Evolutionary conservation across 1,284 basidiomycete species (phyloP).

Genomic region (Ganoderma multipileum): DNA sequence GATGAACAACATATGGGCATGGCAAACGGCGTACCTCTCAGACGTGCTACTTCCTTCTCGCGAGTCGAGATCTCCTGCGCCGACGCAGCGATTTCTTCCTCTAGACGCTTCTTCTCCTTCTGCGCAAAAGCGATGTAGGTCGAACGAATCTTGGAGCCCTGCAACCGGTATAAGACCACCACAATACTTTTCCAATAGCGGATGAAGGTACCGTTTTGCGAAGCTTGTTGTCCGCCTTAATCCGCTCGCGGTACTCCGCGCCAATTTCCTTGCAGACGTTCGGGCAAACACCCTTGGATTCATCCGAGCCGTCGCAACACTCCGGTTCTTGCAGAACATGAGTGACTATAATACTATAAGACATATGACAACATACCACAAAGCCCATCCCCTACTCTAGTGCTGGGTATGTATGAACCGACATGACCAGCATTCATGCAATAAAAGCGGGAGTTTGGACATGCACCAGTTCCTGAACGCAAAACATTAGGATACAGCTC

Average conservation of each 20-base stretch:
- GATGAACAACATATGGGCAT: background rate
- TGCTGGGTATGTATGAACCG: slow-evolving; percentile 79
- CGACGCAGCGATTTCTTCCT: slow-evolving; percentile 62
- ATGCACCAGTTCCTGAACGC: slow-evolving; percentile 83
- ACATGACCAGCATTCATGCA: slow-evolving; percentile 92
- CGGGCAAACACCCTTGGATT: slow-evolving; percentile 79
- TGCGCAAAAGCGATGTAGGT: slow-evolving; percentile 88
- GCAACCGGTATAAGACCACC: slow-evolving; percentile 4
- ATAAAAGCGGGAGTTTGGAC: slow-evolving; percentile 81
- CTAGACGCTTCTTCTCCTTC: slow-evolving; percentile 86
- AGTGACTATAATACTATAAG: background rate
- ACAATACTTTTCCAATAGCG: background rate
- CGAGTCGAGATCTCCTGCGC: slow-evolving; percentile 64
- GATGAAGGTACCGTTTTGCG: slow-evolving; percentile 72
- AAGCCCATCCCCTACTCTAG: slow-evolving; percentile 93
- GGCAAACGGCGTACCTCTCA: slow-evolving; percentile 56
- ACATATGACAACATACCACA: slow-evolving; percentile 70
- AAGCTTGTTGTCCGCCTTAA: slow-evolving; percentile 77
- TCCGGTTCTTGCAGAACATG: slow-evolving; percentile 71
- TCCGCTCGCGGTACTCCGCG: slow-evolving; percentile 68
- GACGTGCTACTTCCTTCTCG: slow-evolving; percentile 73
- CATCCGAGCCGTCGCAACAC: slow-evolving; percentile 99
- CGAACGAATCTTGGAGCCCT: slow-evolving; percentile 92
- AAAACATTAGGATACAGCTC: background rate
- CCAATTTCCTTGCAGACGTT: slow-evolving; percentile 85